Evolutionary conservation across 2,329 filamentous ascomycete species (phyloP), one percentile per base, ranked within the genome.

Genomic region (Diaporthe eres): DNA sequence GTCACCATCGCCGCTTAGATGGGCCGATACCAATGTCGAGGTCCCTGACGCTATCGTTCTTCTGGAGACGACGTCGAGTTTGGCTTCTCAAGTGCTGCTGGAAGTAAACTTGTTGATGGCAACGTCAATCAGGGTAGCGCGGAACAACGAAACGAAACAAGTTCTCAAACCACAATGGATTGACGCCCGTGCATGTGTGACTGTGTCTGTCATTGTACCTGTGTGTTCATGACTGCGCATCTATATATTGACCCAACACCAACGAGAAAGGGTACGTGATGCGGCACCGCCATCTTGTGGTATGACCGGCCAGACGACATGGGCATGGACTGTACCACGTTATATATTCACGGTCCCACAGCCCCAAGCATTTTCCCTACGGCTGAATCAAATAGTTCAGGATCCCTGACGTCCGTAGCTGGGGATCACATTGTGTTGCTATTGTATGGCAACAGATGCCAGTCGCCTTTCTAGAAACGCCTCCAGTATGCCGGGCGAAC

Each of bases 1-100:
- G 94, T 97, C 83, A 97, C 94, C 86, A 97, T 97, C 85, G 94
- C 94, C 85, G 94, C 94, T 86, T 95, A 94, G 89, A 80, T 65
- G 68, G 49, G 9, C 2, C 58, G 37, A 72, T 37, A 42, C 60
- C 28, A 28, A 65, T 13, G 25, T 12, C 42, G 6, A 31, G 31
- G n/a, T 53, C 31, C 37, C 37, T 15, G 39, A 28, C 22, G 19
- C 72, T 4, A n/a, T 42, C 1, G 57, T 37, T 19, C 17, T 22
- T 25, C 37, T 39, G 10, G 55, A 55, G 37, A 49, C 42, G 22
- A 58, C 12, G 65, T 31, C 22, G 39, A 34, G 53, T 58, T 61
- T 12, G 42, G 17, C 22, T 53, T 72, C 67, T 75, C 31, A 42
- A 39, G 58, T 49, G 51, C 51, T 68, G 47, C 65, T 72, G 57